Base-by-base conservation (phyloP, 345 rosid genomes). In the Dipteronia sinensis region DNA sequence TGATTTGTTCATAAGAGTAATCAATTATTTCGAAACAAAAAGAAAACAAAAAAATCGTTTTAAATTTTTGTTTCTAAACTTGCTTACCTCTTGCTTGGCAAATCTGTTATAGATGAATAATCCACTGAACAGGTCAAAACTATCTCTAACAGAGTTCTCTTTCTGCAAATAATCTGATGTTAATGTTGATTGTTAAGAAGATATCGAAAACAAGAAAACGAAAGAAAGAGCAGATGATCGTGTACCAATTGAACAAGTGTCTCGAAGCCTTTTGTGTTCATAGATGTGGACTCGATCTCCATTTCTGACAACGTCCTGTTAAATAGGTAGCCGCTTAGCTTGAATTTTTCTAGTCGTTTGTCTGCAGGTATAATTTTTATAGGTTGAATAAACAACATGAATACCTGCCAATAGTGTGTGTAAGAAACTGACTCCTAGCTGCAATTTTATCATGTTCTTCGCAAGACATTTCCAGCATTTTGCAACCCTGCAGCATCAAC, bases 401-500 rank as follows among this genome's bases (percentile, higher is more conserved):
- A 25, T 71, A 86, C 88, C 94, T 85, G 82, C 93, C 93, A 23
- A 89, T 61, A 0, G 85, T 80, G 76, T 89, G 93, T 2, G 94
- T 79, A 44, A 88, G 68, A 69, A 91, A 88, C 77, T 91, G 94
- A 51, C 88, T 86, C 62, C 82, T 88, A 1, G 91, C 92, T 9
- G 91, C 92, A 55, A 83, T 65, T 76, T 73, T 79, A 77, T 92
- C 92, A 51, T 90, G 93, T 55, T 88, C 85, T 77, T 83, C 83
- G 72, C 90, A 90, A 13, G 88, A 82, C 92, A 89, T 90, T 85
- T 90, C 90, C 51, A 92, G 84, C 97, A 90, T 89, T 82, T 81
- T 87, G 84, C 92, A 89, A 16, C 94, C 90, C 87, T 86, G 71
- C 55, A n/a, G 34, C 19, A 58, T 56, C 61, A 56, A 42, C 9